phyloP scores from a whole-genome alignment of 2,329 filamentous ascomycete species.

The Aspergillus awamori region DNA sequence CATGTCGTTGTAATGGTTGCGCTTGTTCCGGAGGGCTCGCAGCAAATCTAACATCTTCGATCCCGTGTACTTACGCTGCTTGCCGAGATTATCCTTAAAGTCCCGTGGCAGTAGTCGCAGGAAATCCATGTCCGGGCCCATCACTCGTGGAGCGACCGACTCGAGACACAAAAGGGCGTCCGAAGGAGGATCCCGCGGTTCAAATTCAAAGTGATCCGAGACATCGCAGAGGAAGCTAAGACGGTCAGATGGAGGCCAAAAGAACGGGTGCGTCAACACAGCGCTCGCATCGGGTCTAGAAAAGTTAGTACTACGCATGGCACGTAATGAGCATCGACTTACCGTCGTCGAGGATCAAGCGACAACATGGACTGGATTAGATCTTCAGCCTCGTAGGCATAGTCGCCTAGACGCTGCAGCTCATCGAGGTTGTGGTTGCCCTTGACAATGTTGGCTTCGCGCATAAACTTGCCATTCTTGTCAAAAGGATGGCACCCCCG shows the following conservation, averaged over 20 bases:
- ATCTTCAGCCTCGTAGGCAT: constrained; percentile 83
- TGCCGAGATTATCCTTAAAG: constrained; percentile 87
- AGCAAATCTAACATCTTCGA: constrained; percentile 81
- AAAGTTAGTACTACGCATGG: constrained; percentile 14
- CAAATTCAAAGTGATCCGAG: constrained; percentile 94
- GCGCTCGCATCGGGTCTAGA: constrained; percentile 69
- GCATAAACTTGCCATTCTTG: constrained; percentile 90
- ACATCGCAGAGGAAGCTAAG: constrained; percentile 94
- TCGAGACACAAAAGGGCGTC: constrained; percentile 63
- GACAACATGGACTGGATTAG: constrained; percentile 81
- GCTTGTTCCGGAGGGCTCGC: constrained; percentile 89
- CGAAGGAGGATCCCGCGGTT: constrained; percentile 80
- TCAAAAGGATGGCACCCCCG: constrained; percentile 92
- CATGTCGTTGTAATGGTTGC: constrained; percentile 98
- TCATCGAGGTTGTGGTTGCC: constrained; percentile 73
- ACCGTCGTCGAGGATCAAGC: constrained; percentile 64
- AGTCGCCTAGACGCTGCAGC: constrained; percentile 76
- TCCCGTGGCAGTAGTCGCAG: constrained; percentile 72
- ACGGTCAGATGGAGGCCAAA: constrained; percentile 88
- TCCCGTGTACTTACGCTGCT: constrained; percentile 93
- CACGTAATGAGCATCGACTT: constrained; percentile 21
- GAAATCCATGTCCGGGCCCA: constrained; percentile 71
- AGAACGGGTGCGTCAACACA: constrained; percentile 92
- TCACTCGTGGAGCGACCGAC: constrained; percentile 47
- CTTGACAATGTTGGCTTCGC: constrained; percentile 96